Base-by-base conservation (phyloP, 805 yeast species). In the Hemisphaericaspora nanyangensis region DNA sequence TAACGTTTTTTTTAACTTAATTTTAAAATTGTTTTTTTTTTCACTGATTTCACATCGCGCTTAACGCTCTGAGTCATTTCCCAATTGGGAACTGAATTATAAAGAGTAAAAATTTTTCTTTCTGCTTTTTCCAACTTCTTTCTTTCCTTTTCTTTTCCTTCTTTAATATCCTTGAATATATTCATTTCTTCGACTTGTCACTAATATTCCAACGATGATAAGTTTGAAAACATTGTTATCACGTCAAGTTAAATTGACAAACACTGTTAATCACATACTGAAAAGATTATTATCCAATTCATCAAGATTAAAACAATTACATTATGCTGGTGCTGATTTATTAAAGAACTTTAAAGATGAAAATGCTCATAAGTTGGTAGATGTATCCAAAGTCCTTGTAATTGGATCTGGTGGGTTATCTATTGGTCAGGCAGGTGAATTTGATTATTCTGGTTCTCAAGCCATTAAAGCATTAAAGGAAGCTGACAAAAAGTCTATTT, bases 391-490 rank as follows among this genome's bases (percentile, higher is more conserved):
- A 55, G 98, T 93, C 6, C 75, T 91, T 41, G 86, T 91, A 38
- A 85, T 91, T 58, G 99, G 99, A 8, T 91, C 98, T 6, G 99
- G 99, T 56, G 99, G 98, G 38, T 73, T 91, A 40, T 85, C 96
- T 38, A 91, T 91, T 61, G 98, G 98, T 44, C 98, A 91, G 68
- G 98, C 98, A 37, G 98, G 98, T 55, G 98, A 91, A 68, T 91
- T 91, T 55, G 98, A 91, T 66, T 91, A 91, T 64, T 84, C 95
- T 39, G 96, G 98, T 42, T 90, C 97, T 17, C 98, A 90, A 69
- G 98, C 98, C 37, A 91, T 90, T 63, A 90, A 90, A 65, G 98
- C 98, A 10, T 70, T 90, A 56, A 85, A 77, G 58, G 98, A 90
- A 68, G 95, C 95, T 40, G 76, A 85, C 64, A 90, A 87, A 61